Evolutionary conservation across 192 early-diverging fungal species (phyloP).

Genomic region (Backusella circina): DNA sequence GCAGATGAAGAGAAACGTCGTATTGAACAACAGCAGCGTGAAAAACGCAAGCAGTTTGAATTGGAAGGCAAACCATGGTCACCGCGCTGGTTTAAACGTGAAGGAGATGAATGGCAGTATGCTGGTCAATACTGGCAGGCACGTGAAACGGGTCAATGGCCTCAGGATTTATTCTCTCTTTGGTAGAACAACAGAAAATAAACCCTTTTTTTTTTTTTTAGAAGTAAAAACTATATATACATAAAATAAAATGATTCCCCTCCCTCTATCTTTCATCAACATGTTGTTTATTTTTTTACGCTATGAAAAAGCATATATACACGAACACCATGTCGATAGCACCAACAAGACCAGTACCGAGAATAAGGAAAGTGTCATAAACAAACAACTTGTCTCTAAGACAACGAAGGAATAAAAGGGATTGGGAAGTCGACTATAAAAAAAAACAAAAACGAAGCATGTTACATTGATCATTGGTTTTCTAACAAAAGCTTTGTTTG

Average conservation of each 20-base stretch:
- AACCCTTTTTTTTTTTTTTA: too few relatives aligned
- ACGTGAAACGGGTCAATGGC: conserved; percentile 45
- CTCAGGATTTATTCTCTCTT: conserved; percentile 31
- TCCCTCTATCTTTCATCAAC: not conserved
- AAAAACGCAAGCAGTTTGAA: conserved; percentile 75
- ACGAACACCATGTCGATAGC: conserved; percentile 26
- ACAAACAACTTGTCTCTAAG: conserved; percentile 34
- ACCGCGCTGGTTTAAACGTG: conserved; percentile 77
- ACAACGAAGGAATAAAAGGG: conserved; percentile 32
- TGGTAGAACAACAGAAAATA: conserved; percentile 24
- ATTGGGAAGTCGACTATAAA: conserved; percentile 30
- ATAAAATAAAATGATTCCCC: not conserved
- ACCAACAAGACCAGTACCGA: conserved; percentile 35
- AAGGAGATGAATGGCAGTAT: conserved; percentile 71
- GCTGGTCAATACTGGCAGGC: conserved; percentile 84
- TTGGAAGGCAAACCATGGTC: conserved; percentile 57
- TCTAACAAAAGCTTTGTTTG: conserved; percentile 19
- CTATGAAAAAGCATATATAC: conserved; percentile 7
- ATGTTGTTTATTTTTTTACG: not conserved
- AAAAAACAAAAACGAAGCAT: not conserved
- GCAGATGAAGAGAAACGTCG: conserved; percentile 83
- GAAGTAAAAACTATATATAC: not conserved
- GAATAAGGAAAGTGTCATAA: conserved; percentile 23
- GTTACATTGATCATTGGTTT: not conserved
- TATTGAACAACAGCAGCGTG: conserved; percentile 89